Percentiles rank a stretch among this genome's conserved stretches.
These are phyloP conservation scores for Saccharum officinarum DNA, from an alignment of 176 grass and related monocot genomes.

Conservation along the genomic window DNA sequence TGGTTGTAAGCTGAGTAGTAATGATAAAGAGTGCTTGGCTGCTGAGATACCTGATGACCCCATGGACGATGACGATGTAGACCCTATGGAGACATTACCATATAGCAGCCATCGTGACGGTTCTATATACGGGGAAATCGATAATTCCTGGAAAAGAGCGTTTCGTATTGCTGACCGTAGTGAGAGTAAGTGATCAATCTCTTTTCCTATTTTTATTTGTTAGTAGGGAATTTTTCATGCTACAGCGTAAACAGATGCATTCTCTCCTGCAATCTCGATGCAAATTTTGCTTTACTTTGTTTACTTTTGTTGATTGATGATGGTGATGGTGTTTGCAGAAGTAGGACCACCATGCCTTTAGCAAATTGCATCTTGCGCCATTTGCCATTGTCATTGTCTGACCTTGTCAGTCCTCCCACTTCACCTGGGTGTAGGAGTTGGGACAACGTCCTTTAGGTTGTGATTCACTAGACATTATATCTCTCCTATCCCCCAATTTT, in stretches of 20 bases:
- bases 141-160: neutral
- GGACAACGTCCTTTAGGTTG: no score
- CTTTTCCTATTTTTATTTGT: neutral
- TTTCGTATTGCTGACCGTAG: neutral
- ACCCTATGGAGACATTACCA: neutral
- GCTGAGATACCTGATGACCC: no score
- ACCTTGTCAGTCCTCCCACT: neutral
- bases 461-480: no score
- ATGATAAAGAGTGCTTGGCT: neutral
- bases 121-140: neutral
- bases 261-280: neutral
- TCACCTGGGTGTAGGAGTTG: no score
- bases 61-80: neutral
- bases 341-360: neutral
- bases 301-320: neutral
- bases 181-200: conserved; percentile 18
- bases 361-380: neutral
- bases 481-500: no score
- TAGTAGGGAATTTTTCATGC: neutral
- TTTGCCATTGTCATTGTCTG: neutral
- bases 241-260: neutral
- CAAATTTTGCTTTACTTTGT: neutral
- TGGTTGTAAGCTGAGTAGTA: neutral
- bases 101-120: neutral
- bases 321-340: neutral